Percentiles rank a stretch among this genome's conserved stretches.
These are phyloP conservation scores for Hirsutella minnesotensis DNA, from an alignment of 2,329 filamentous ascomycete species.

Conservation along the genomic window DNA sequence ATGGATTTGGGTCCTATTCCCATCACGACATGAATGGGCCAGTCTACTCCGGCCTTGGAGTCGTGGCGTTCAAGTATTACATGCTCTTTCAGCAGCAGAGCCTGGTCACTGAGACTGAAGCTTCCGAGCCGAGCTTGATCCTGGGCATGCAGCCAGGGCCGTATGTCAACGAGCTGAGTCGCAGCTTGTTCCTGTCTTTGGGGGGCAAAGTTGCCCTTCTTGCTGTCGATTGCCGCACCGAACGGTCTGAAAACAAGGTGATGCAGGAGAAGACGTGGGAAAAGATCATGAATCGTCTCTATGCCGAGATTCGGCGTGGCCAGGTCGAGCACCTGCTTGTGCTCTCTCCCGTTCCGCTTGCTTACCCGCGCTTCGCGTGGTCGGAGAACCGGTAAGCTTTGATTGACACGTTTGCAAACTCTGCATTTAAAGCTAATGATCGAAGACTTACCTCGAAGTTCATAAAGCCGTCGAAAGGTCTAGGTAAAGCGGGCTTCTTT, in stretches of 20 bases:
- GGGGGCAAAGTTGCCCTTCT: constrained; percentile 71
- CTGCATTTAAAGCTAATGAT: constrained; percentile 15
- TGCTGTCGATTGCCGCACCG: constrained; percentile 83
- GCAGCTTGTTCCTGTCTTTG: constrained; percentile 75
- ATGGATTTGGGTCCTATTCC: constrained; percentile 88
- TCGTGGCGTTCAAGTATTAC: constrained; percentile 95
- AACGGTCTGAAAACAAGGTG: constrained; percentile 74
- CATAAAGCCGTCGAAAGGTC: constrained; percentile 80
- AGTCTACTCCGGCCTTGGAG: constrained; percentile 81
- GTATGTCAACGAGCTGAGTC: constrained; percentile 78
- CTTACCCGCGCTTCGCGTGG: constrained; percentile 65
- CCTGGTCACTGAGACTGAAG: constrained; percentile 65
- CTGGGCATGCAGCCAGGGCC: constrained; percentile 70
- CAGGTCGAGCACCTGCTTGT: constrained; percentile 86
- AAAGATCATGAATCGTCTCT: constrained; percentile 73
- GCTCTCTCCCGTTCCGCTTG: constrained; percentile 71
- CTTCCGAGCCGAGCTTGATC: constrained; percentile 83
- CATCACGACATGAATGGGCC: constrained; percentile 84
- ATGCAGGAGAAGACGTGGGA: constrained; percentile 73
- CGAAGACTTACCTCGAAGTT: constrained; percentile 65
- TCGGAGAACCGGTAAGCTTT: constrained; percentile 53
- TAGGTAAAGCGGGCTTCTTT: constrained; percentile 71
- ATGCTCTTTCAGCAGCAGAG: constrained; percentile 98
- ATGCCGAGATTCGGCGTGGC: constrained; percentile 69
- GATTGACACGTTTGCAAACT: neutral